Evolutionary conservation across 2,329 filamentous ascomycete species (phyloP), one percentile per base, ranked within the genome.

Genomic region (Zalaria sp.): DNA sequence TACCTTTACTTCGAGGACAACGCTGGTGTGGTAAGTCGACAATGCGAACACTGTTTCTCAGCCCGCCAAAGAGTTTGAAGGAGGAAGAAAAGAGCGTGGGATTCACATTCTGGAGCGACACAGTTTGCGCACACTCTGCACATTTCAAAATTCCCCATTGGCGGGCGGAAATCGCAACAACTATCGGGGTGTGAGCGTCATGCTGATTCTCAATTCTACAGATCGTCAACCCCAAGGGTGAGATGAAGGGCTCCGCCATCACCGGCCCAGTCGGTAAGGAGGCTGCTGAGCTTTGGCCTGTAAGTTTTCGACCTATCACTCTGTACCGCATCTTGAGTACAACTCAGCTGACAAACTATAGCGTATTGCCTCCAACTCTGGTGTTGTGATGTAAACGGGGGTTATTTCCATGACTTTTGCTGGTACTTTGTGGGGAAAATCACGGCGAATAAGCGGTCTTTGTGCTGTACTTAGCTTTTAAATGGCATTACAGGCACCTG

Each of bases 1-100:
- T 98, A 86, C 79, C 81, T 98, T 59, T 98, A 98, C 80, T 98
- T 98, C 65, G 91, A 98, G 85, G 93, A 98, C 74, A 98, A 98
- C 71, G 91, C 91, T 67, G 91, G 91, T 81, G 91, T 98, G 62
- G 84, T 89, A 73, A 69, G 83, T 87, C 43, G 11, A 40, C 18
- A 18, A 18, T 18, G 18, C 18, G 18, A 18, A 18, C 2, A 2
- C 18, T 18, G 2, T 18, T 18, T 18, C 18, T 18, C 18, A 18
- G 18, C 18, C 18, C 18, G 18, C 18, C 18, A 18, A 18, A 18
- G 18, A 18, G 18, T 18, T 18, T 18, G 18, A 18, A 2, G 18
- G 18, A 2, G 18, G 2, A 18, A 18, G 18, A 18, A 18, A 18
- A 18, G 18, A 18, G 18, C 18, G 18, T 18, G 18, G 18, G 18